phyloP scores from a whole-genome alignment of 441 rosid species.

The Gossypium trilobum region DNA sequence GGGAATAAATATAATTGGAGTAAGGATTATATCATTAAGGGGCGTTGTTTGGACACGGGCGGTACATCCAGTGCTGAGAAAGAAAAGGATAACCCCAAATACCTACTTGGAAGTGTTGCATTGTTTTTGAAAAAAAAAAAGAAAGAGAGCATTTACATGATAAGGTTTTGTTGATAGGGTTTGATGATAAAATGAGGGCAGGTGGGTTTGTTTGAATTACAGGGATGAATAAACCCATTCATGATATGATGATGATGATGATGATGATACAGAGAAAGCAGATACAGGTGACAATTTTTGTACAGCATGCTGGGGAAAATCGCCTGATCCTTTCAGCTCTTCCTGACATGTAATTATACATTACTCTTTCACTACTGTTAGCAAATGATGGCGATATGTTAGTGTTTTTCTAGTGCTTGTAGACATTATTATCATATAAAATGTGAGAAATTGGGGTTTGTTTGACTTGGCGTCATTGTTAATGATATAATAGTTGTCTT shows the following conservation, averaged over 20 bases:
- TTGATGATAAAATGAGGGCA: conserved; percentile 13
- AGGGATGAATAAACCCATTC: conserved; percentile 8
- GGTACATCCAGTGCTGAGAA: conserved; percentile 50
- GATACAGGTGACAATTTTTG: conserved; percentile 19
- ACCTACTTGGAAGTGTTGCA: conserved; percentile 30
- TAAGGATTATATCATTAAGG: conserved; percentile 12
- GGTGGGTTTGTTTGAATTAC: neutral
- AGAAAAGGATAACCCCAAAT: conserved; percentile 44
- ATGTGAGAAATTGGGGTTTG: conserved; percentile 14
- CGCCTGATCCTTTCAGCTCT: conserved; percentile 36
- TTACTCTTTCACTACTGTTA: conserved; percentile 17
- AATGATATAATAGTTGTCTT: neutral
- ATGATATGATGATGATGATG: neutral
- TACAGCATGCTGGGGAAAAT: conserved; percentile 30
- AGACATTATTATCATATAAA: conserved; percentile 8
- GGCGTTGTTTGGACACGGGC: conserved; percentile 23
- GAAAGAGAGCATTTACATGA: conserved; percentile 39
- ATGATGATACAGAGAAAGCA: conserved; percentile 11
- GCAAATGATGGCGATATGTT: conserved; percentile 7
- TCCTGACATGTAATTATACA: conserved; percentile 47
- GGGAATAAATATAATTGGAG: conserved; percentile 21
- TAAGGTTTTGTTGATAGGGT: conserved; percentile 38
- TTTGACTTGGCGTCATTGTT: neutral
- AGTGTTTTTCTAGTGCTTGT: conserved; percentile 10
- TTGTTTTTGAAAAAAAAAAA: conserved; percentile 19